A percentile compares a stretch with the other conserved stretches of the same genome.
Evolutionary conservation across 2,329 filamentous ascomycete genomes (phyloP).

Genomic region (Sporothrix luriei): DNA sequence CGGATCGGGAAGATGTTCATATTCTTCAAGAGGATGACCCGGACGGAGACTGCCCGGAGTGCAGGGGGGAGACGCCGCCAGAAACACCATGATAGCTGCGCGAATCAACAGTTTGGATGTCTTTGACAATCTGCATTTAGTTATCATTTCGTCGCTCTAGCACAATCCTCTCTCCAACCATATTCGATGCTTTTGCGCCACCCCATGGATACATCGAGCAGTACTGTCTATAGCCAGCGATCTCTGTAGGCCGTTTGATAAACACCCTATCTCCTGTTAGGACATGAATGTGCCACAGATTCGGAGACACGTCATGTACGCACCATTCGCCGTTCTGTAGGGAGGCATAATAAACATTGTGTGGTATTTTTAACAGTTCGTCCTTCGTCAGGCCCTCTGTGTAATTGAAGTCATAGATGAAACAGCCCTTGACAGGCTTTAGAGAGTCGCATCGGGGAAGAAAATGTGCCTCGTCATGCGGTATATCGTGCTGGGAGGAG

Average conservation of each 20-base stretch:
- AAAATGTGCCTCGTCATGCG: conserved; percentile 18
- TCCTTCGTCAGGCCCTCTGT: conserved; percentile 22
- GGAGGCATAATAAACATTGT: conserved; percentile 17
- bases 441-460: conserved; percentile 9
- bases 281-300: not conserved
- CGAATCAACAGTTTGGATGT: not conserved
- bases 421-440: conserved; percentile 21
- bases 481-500: conserved; percentile 1
- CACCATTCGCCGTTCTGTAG: conserved; percentile 16
- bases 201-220: conserved; percentile 28
- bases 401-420: conserved; percentile 27
- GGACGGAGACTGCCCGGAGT: too few relatives aligned
- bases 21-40: too few relatives aligned
- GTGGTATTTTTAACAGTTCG: conserved; percentile 16
- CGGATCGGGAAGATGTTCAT: too few relatives aligned
- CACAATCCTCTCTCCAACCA: conserved; percentile 20
- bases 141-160: conserved; percentile 17
- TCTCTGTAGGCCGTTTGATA: conserved; percentile 19
- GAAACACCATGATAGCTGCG: conserved; percentile 9
- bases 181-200: conserved; percentile 25
- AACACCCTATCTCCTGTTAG: conserved; percentile 18
- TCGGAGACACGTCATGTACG: not conserved
- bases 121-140: conserved; percentile 15
- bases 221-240: conserved; percentile 24
- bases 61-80: too few relatives aligned